Evolutionary conservation across 192 early-diverging fungal genomes (phyloP).

Genomic region (Backusella morwellensis): DNA sequence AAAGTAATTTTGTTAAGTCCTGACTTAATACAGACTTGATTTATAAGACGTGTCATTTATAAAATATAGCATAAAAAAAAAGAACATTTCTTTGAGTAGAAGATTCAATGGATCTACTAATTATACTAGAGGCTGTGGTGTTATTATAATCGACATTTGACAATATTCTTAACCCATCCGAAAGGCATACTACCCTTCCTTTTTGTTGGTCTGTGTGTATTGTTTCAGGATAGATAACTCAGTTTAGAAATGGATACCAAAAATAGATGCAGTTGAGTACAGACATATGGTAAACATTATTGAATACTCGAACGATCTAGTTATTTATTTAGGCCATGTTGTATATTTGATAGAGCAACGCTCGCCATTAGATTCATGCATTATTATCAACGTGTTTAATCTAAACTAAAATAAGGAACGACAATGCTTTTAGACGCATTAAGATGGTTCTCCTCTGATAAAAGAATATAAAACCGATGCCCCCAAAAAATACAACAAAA

Average conservation of each 20-base stretch:
- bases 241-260: not conserved
- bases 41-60: not conserved
- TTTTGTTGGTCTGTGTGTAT: not conserved
- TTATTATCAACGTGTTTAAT: not conserved
- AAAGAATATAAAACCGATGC: not conserved
- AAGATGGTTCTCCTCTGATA: not conserved
- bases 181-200: not conserved
- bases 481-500: not conserved
- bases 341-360: not conserved
- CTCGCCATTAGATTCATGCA: not conserved
- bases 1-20: not conserved
- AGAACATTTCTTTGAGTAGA: not conserved
- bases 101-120: not conserved
- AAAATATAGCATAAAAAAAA: not conserved
- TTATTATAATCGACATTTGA: not conserved
- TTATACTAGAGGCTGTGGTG: not conserved
- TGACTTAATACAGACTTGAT: not conserved
- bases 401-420: not conserved
- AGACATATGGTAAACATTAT: not conserved
- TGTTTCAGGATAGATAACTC: not conserved
- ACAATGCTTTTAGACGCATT: not conserved
- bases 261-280: not conserved
- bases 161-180: not conserved
- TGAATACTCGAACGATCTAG: not conserved
- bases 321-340: not conserved